Evolutionary conservation across 768 basidiomycete species (phyloP), one percentile per base, ranked within the genome.

Genomic region (Boletus rubropictus): DNA sequence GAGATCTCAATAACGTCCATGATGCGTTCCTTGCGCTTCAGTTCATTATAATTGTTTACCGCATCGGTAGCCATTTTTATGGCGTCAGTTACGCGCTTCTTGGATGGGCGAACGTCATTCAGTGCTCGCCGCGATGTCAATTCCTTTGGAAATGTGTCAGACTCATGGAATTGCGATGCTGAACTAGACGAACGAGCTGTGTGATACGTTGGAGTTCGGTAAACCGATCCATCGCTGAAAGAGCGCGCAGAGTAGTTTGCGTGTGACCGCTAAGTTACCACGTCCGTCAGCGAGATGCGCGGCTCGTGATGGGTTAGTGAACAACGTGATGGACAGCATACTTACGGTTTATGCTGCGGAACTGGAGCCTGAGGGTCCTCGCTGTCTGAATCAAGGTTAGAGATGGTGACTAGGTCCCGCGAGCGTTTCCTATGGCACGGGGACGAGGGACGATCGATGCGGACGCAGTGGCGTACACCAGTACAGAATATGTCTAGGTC

Each of bases 151-250:
- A 24, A 36, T 0, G 38, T 17, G 46, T 63, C 34, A 65, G 53
- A 40, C 1, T 17, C 3, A 42, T 9, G 17, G 8, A 12, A 18
- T 5, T 10, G 15, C 11, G 40, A 24, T 29, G 33, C 5, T 15
- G 31, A 28, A 6, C 0, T 6, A 18, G 21, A 55, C 56, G n/a
- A 28, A 63, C 63, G 33, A 32, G 25, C 46, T 59, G 58, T 5
- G 52, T 63, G 43, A 51, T 22, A n/a, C 50, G 52, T 27, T 65
- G 63, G 18, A 61, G 61, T 14, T 61, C 48, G 15, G 63, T 65
- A 17, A 5, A 32, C 10, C 22, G 28, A 29, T 48, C 22, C 27
- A 33, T 31, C 9, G 24, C n/a, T 20, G 46, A n/a, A 20, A 20
- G 38, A 18, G 46, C 24, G 27, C 34, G 37, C 3, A 27, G 9